Conservation (phyloP, 179 eudicot species). For the Sideroxylon spinosum region DNA sequence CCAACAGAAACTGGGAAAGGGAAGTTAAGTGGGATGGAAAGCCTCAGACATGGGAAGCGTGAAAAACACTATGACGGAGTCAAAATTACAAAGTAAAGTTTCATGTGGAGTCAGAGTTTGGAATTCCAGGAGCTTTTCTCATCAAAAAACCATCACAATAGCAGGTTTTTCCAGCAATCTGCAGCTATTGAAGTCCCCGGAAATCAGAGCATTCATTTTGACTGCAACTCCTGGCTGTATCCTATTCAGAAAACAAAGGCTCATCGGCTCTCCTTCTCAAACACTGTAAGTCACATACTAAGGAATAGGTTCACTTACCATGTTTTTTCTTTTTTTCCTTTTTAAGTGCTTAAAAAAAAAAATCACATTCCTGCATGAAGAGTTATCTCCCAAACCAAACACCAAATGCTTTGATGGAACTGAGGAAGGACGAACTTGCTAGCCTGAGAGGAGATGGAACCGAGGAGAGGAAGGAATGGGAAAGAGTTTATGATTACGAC, state of each 20-base stretch:
- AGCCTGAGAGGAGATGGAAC: conserved; percentile 45
- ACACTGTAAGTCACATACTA: conserved; percentile 15
- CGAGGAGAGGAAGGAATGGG: conserved; percentile 46
- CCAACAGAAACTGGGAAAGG: conserved; percentile 23
- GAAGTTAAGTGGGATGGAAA: conserved; percentile 14
- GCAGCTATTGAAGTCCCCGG: conserved; percentile 11
- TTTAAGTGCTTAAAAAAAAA: not conserved
- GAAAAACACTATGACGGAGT: not conserved
- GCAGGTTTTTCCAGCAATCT: conserved; percentile 22
- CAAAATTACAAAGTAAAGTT: conserved; percentile 18
- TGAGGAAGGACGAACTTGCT: conserved; percentile 45
- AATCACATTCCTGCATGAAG: not conserved
- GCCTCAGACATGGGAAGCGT: conserved; percentile 21
- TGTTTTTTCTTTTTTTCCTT: too few relatives aligned
- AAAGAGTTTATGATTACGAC: conserved; percentile 49
- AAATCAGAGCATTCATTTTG: conserved; percentile 15
- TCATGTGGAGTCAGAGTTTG: conserved; percentile 18
- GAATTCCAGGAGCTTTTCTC: conserved; percentile 25
- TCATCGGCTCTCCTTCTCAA: conserved; percentile 22
- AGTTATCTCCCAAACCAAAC: conserved; percentile 52
- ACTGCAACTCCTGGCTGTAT: conserved; percentile 32
- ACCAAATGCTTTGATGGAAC: conserved; percentile 45
- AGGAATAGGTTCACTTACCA: not conserved
- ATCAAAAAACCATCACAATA: conserved; percentile 19
- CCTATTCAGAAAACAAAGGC: conserved; percentile 18